Evolutionary conservation across 1,284 basidiomycete genomes (phyloP), one percentile per base, ranked within the genome.

Genomic region (Boletellus sp.): DNA sequence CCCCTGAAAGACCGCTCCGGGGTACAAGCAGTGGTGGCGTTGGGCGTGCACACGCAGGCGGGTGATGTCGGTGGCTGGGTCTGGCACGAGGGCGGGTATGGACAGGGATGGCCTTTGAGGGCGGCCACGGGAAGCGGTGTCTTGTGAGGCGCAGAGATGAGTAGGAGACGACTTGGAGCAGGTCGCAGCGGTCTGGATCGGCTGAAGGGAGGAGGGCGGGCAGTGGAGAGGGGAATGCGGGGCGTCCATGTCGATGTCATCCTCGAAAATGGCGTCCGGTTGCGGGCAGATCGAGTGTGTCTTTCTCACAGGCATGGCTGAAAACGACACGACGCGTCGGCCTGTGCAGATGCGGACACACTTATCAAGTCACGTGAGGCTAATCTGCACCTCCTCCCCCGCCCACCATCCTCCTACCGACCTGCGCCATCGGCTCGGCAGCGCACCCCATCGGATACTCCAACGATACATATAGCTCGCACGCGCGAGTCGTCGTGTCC

Each of bases 1-100:
- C 4, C 89, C 89, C 52, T 78, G 74, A 64, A 91, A 92, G 16
- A 77, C 73, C 22, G 85, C 82, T 2, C 89, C 89, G 36, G 89
- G 84, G 66, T 89, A 88, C 6, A 94, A 73, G 61, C 87, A 91
- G 49, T 89, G 84, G 63, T 88, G 82, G 3, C 78, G 78, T 55
- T 81, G 78, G n/a, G 82, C 79, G 36, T 84, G 81, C 16, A 88
- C 76, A 42, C 89, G 80, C 32, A 88, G 66, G 20, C 79, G 79
- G 37, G 87, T 87, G 45, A 92, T 84, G 60, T 93, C 91, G 45
- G 78, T 61, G 49, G 73, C 76, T 34, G 71, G 91, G 58, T 84
- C 80, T 10, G 74, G 73, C 17, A 63, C 56, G 30, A 49, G 42
- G 16, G 61, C 56, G 26, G 51, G 40, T 0, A 48, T 36, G 29